phyloP scores from a whole-genome alignment of 2,329 filamentous ascomycete genomes.

The Colletotrichum chrysophilum region DNA sequence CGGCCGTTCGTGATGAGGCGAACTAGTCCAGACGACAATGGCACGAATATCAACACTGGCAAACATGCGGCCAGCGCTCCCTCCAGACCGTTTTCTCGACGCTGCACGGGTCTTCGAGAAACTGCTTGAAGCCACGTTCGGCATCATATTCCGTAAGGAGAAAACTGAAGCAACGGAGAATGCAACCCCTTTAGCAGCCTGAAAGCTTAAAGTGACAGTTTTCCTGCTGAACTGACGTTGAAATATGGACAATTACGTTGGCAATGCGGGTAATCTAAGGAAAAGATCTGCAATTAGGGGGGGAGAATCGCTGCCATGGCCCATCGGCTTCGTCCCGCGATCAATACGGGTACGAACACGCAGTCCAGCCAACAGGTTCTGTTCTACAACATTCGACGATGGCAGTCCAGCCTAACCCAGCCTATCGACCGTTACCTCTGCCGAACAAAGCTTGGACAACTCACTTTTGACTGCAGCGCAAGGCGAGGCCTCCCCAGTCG shows the following conservation, averaged over 20 bases:
- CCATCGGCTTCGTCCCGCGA: background rate
- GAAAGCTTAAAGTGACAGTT: background rate
- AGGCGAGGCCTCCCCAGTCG: background rate
- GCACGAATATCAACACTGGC: background rate
- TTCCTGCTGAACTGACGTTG: background rate
- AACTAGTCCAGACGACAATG: background rate
- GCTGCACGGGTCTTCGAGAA: background rate
- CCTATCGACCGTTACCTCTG: background rate
- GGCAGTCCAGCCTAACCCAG: background rate
- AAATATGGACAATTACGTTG: background rate
- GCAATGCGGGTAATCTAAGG: background rate
- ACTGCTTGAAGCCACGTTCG: background rate
- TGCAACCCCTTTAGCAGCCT: background rate
- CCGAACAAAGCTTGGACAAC: background rate
- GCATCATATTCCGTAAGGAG: background rate
- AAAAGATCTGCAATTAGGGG: background rate
- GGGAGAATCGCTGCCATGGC: background rate
- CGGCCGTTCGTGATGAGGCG: background rate
- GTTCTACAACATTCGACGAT: background rate
- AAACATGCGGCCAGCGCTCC: background rate
- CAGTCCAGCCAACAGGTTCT: background rate
- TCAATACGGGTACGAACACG: constrained; percentile 17
- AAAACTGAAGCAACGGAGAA: background rate
- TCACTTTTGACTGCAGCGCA: background rate
- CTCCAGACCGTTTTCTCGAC: background rate